These are phyloP conservation scores for Coprinopsis marcescibilis DNA, from an alignment of 768 basidiomycete genomes.

Conservation along the genomic window DNA sequence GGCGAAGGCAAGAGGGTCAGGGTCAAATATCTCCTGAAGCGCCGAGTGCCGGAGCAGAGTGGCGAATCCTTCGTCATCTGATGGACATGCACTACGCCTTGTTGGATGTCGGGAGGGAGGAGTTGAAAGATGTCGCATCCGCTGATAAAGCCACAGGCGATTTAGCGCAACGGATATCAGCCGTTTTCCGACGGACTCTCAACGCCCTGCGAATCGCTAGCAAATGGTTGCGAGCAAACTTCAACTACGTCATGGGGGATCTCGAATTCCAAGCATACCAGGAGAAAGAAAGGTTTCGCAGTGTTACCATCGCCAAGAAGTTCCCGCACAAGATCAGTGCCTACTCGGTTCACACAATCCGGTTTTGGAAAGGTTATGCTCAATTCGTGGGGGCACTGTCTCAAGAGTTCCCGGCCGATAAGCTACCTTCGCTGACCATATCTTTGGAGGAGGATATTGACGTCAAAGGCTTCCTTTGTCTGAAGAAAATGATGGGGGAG, in stretches of 20 bases:
- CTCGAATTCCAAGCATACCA: constrained; percentile 30
- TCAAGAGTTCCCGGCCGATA: constrained; percentile 60
- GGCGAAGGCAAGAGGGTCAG: constrained; percentile 19
- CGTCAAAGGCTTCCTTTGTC: constrained; percentile 80
- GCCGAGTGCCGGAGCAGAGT: constrained; percentile 45
- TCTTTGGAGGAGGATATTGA: constrained; percentile 90
- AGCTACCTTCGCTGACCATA: constrained; percentile 49
- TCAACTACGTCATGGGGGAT: constrained; percentile 56
- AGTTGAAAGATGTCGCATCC: constrained; percentile 53
- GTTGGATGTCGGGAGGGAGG: constrained; percentile 56
- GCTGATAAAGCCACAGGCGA: constrained; percentile 51
- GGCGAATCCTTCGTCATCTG: constrained; percentile 61
- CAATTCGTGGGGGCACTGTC: constrained; percentile 59
- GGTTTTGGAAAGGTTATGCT: constrained; percentile 71
- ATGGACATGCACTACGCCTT: constrained; percentile 59
- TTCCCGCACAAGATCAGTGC: constrained; percentile 27
- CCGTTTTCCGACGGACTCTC: constrained; percentile 76
- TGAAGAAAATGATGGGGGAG: constrained; percentile 55
- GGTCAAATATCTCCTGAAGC: constrained; percentile 25
- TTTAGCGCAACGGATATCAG: constrained; percentile 79
- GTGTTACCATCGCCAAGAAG: constrained; percentile 25
- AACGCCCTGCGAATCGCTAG: constrained; percentile 83
- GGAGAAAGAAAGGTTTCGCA: constrained; percentile 24
- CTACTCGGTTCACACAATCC: constrained; percentile 33
- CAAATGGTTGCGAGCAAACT: constrained; percentile 83